Conservation (phyloP, 768 basidiomycete genomes). For the Lactifluus piperatus region DNA sequence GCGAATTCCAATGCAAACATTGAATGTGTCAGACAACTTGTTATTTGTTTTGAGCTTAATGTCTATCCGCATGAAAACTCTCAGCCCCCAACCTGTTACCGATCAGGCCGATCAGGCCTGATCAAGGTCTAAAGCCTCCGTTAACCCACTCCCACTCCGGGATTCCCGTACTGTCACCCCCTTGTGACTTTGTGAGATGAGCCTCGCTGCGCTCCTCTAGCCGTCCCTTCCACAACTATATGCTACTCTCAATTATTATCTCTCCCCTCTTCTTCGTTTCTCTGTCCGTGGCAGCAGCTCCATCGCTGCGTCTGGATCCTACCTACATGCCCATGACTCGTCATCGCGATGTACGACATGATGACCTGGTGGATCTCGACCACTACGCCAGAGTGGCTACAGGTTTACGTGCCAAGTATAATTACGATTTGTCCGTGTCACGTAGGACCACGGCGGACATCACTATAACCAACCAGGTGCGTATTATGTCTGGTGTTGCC, state of each 20-base stretch:
- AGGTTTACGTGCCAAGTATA: constrained; percentile 36
- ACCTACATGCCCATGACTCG: constrained; percentile 38
- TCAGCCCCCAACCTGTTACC: too few relatives aligned
- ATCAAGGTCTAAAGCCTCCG: too few relatives aligned
- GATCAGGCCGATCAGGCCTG: too few relatives aligned
- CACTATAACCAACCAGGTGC: constrained; percentile 44
- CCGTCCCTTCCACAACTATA: neutral
- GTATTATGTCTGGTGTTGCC: constrained; percentile 8
- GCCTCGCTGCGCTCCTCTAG: too few relatives aligned
- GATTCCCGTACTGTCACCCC: neutral
- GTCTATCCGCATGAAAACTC: too few relatives aligned
- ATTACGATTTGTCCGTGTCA: constrained; percentile 18
- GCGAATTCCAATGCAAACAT: too few relatives aligned
- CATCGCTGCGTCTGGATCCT: constrained; percentile 26
- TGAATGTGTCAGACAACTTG: too few relatives aligned
- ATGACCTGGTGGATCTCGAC: neutral
- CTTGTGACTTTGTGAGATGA: too few relatives aligned
- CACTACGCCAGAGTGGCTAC: neutral
- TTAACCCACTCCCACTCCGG: too few relatives aligned
- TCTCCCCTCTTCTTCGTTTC: constrained; percentile 26
- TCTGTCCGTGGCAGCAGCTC: constrained; percentile 26
- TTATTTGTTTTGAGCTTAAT: too few relatives aligned
- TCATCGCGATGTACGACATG: constrained; percentile 22
- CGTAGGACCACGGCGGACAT: constrained; percentile 35
- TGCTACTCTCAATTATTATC: constrained; percentile 19